phyloP scores from a whole-genome alignment of 306 rosid species.

The Fragaria nilgerrensis region DNA sequence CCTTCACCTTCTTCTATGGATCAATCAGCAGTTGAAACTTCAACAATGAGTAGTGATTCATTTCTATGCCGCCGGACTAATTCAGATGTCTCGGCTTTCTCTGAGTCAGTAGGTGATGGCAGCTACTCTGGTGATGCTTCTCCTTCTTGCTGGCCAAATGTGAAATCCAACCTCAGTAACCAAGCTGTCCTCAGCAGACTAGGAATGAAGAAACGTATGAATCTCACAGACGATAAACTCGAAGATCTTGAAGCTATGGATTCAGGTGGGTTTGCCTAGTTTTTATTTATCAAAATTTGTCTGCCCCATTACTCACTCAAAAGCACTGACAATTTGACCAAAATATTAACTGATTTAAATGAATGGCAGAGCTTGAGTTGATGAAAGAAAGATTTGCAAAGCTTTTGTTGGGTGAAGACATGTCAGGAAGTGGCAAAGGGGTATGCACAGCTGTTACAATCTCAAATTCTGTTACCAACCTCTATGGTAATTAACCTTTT shows the following conservation, averaged over 20 bases:
- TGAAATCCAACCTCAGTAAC: constrained; percentile 34
- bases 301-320: not conserved
- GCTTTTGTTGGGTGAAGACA: constrained; percentile 90
- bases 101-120: constrained; percentile 56
- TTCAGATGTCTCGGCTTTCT: constrained; percentile 67
- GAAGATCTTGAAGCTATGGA: constrained; percentile 57
- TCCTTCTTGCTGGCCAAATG: constrained; percentile 45
- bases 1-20: constrained; percentile 71
- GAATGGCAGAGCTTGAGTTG: constrained; percentile 59
- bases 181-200: constrained; percentile 46
- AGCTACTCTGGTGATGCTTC: constrained; percentile 61
- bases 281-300: constrained; percentile 9
- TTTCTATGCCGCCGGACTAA: constrained; percentile 53
- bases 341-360: constrained; percentile 16
- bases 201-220: constrained; percentile 45
- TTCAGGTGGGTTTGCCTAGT: constrained; percentile 48
- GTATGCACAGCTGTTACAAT: constrained; percentile 92
- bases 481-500: constrained; percentile 57
- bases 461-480: constrained; percentile 91
- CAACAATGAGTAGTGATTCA: constrained; percentile 62
- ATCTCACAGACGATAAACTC: constrained; percentile 33
- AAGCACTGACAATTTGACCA: not conserved
- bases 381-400: constrained; percentile 92
- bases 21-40: constrained; percentile 62
- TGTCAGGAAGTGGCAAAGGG: constrained; percentile 98